phyloP scores from a whole-genome alignment of 495 filamentous ascomycete genomes.

The Penicillium bovifimosum region DNA sequence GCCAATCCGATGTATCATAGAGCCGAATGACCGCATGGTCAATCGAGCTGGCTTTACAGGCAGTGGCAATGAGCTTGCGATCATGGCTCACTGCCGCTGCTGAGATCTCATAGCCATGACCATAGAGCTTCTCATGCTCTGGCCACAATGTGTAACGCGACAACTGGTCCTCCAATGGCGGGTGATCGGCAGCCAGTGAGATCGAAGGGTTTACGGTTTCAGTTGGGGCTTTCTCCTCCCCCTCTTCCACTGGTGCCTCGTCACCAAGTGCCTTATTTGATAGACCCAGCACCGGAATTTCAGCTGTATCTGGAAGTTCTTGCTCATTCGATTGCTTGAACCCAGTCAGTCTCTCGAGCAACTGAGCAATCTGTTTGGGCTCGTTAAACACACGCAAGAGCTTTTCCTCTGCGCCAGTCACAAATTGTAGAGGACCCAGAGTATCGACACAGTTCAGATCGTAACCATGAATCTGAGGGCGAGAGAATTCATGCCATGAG shows the following conservation, averaged over 20 bases:
- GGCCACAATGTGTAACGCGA: conserved; percentile 91
- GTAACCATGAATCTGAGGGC: conserved; percentile 97
- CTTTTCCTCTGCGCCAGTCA: conserved; percentile 98
- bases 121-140: conserved; percentile 94
- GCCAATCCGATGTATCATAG: conserved; percentile 81
- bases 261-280: conserved; percentile 88
- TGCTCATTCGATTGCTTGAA: conserved; percentile 41
- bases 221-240: conserved; percentile 26
- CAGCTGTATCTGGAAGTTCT: conserved; percentile 74
- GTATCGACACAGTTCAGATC: conserved; percentile 91
- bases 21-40: conserved; percentile 93
- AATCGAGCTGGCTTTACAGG: conserved; percentile 83
- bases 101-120: conserved; percentile 97
- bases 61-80: conserved; percentile 75
- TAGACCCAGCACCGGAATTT: conserved; percentile 89
- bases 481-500: conserved; percentile 92
- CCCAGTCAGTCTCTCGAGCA: conserved; percentile 64
- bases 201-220: conserved; percentile 18
- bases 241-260: conserved; percentile 42
- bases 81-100: conserved; percentile 76
- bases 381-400: conserved; percentile 90
- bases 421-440: conserved; percentile 63
- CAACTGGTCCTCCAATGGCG: conserved; percentile 84
- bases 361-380: conserved; percentile 71
- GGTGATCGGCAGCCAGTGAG: conserved; percentile 50